phyloP scores from a whole-genome alignment of 352 stramenopile genomes.

The Pythium dissotocum region DNA sequence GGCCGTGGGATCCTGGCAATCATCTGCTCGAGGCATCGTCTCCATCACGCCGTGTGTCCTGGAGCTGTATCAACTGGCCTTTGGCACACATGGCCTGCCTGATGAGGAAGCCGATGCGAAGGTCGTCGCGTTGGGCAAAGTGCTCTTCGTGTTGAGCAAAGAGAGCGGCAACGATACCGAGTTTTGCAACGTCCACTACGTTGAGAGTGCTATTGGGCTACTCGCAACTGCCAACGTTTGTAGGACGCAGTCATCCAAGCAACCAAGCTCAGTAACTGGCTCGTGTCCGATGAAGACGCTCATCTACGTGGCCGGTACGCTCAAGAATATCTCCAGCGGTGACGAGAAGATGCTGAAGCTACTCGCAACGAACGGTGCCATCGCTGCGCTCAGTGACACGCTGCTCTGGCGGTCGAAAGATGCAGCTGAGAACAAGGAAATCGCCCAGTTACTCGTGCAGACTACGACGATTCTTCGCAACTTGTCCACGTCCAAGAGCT shows the following conservation, averaged over 20 bases:
- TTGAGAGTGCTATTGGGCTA: slow-evolving; percentile 54
- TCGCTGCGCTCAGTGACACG: slow-evolving; percentile 52
- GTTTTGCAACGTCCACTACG: slow-evolving; percentile 68
- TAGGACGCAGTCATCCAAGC: neutral
- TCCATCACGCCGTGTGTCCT: slow-evolving; percentile 44
- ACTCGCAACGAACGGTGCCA: slow-evolving; percentile 62
- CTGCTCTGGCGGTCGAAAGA: slow-evolving; percentile 43
- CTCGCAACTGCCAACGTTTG: slow-evolving; percentile 30
- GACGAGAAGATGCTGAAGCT: slow-evolving; percentile 62
- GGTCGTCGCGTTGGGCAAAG: slow-evolving; percentile 49
- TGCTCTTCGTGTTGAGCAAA: slow-evolving; percentile 76
- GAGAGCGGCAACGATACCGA: slow-evolving; percentile 56
- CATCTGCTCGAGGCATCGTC: slow-evolving; percentile 36
- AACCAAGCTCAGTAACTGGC: neutral
- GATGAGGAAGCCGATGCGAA: slow-evolving; percentile 9
- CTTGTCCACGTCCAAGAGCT: slow-evolving; percentile 54
- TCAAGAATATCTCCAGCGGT: slow-evolving; percentile 74
- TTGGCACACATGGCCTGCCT: neutral
- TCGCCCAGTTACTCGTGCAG: slow-evolving; percentile 75
- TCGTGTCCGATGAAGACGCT: slow-evolving; percentile 43
- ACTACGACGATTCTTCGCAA: slow-evolving; percentile 68
- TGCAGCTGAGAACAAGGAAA: slow-evolving; percentile 39
- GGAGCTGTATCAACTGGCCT: slow-evolving; percentile 31
- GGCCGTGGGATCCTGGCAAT: slow-evolving; percentile 38
- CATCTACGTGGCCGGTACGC: slow-evolving; percentile 65